Base-by-base conservation (phyloP, 345 rosid species). In the Ceriops tagal region DNA sequence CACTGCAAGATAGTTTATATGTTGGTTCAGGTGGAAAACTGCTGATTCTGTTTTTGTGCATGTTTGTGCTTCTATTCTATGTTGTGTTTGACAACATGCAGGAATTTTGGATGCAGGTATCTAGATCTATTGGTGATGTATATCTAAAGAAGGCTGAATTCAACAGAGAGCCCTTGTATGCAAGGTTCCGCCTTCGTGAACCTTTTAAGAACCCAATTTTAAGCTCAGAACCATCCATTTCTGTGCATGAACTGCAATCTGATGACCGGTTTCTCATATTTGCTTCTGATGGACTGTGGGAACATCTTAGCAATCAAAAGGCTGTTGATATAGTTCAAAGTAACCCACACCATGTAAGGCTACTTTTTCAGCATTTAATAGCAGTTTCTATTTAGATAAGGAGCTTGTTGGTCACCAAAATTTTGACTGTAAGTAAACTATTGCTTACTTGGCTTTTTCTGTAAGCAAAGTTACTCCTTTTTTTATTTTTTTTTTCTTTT, bases 221-320 rank as follows among this genome's bases (percentile, higher is more conserved):
- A 52, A 77, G 80, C 30, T 51, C 80, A 28, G 80, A 77, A 28
- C 80, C 80, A 26, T 62, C 80, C 11, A 72, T 77, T 39, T 32
- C 80, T 49, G 70, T 58, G 49, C 76, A 63, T 28, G 70, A 72
- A 77, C 66, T 77, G 8, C 73, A 63, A 31, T 51, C 80, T 58
- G 65, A 64, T 72, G 80, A 77, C 63, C 76, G 58, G 28, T 77
- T 77, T 53, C 65, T 77, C 39, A 63, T 77, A 57, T 77, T 71
- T 63, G 80, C 80, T 0, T 77, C 80, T 51, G 80, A 77, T 46
- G 80, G 80, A 47, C 70, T 77, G 34, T 77, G 80, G 80, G 80
- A 77, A 62, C 80, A 77, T 35, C 76, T 77, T 30, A 77, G 66
- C 73, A 77, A 77, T 58, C 76, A 77, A 68, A 76, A 72, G 27